A percentile compares a stretch with the other conserved stretches of the same genome.
phyloP scores from a whole-genome alignment of 768 basidiomycete species.

The Auricularia cornea region DNA sequence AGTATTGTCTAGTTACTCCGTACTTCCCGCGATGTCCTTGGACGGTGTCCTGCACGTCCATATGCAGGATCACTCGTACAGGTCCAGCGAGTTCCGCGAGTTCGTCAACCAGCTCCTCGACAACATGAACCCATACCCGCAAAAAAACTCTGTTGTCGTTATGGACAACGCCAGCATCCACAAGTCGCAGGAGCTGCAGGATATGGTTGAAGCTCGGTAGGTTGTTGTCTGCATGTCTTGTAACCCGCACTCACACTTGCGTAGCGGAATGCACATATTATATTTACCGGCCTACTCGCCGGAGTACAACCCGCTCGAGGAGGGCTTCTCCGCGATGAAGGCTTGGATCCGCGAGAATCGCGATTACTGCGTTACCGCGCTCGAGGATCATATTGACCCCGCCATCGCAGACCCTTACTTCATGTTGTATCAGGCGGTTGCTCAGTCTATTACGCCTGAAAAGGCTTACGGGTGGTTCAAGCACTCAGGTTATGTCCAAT shows the following conservation, averaged over 20 bases:
- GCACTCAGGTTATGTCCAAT: too few relatives aligned
- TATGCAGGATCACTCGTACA: conserved; percentile 16
- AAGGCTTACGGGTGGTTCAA: too few relatives aligned
- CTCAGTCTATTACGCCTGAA: too few relatives aligned
- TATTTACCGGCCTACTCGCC: conserved; percentile 2
- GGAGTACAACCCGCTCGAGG: conserved; percentile 5
- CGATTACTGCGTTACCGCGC: too few relatives aligned
- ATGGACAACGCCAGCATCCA: conserved; percentile 20
- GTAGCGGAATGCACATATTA: background rate
- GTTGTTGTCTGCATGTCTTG: too few relatives aligned
- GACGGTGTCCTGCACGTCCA: conserved; percentile 19
- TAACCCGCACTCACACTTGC: too few relatives aligned
- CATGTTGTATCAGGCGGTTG: too few relatives aligned
- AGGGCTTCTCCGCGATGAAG: conserved; percentile 22
- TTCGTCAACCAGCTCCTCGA: conserved; percentile 17
- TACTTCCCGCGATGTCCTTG: conserved; percentile 23
- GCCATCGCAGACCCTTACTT: too few relatives aligned
- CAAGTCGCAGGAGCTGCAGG: background rate
- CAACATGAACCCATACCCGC: conserved; percentile 16
- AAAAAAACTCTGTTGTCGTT: conserved; percentile 15
- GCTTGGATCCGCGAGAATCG: conserved; percentile 4
- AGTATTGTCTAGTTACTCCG: conserved; percentile 18
- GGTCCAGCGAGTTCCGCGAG: conserved; percentile 9
- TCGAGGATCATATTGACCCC: too few relatives aligned
- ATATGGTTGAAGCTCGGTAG: too few relatives aligned